Evolutionary conservation across 1,284 basidiomycete genomes (phyloP).

Genomic region (Pseudozyma thailandica): DNA sequence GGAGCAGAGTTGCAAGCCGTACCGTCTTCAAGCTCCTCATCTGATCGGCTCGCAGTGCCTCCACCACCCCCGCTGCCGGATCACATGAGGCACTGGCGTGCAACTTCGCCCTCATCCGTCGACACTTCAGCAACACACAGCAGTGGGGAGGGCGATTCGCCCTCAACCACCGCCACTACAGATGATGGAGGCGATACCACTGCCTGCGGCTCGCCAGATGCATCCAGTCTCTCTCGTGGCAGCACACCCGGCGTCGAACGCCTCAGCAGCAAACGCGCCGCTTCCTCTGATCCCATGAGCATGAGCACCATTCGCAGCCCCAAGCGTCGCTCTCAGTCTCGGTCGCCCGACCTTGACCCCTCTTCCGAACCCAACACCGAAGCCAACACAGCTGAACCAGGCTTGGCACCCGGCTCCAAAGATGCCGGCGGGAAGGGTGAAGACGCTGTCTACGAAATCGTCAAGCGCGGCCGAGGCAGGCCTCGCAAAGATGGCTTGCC

Average conservation of each 20-base stretch:
- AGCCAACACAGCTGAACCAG: not conserved
- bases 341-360: conserved; percentile 38
- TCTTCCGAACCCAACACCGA: conserved; percentile 5
- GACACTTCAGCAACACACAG: conserved; percentile 55
- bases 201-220: conserved; percentile 31
- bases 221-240: conserved; percentile 30
- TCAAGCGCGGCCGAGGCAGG: conserved; percentile 48
- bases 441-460: conserved; percentile 27
- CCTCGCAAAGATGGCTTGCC: conserved; percentile 51
- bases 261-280: conserved; percentile 50
- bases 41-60: conserved; percentile 20
- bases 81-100: conserved; percentile 55
- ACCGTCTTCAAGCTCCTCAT: conserved; percentile 2
- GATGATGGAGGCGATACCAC: conserved; percentile 51
- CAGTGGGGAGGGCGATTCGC: conserved; percentile 51
- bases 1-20: conserved; percentile 43
- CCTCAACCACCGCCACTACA: conserved; percentile 53
- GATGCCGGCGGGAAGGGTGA: conserved; percentile 8
- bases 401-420: not conserved
- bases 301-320: conserved; percentile 53
- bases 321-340: conserved; percentile 53
- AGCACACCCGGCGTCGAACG: conserved; percentile 45
- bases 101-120: conserved; percentile 55
- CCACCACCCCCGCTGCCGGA: conserved; percentile 49
- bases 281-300: conserved; percentile 51